Evolutionary conservation across 257 asterid species (phyloP).

Genomic region (Nicotiana paniculata): DNA sequence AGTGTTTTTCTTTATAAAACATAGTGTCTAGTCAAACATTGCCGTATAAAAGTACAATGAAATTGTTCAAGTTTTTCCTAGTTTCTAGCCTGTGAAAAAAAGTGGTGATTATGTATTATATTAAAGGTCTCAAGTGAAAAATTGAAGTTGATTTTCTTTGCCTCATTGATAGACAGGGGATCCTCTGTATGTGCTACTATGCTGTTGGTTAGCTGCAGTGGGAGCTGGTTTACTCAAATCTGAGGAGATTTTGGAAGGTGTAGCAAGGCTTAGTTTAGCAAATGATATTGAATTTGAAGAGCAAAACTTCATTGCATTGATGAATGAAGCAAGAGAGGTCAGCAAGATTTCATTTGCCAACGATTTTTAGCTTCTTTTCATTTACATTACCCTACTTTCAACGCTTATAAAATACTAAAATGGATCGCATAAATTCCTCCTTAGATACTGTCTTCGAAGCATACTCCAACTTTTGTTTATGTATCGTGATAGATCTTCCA

Average conservation of each 20-base stretch:
- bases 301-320: constrained; percentile 67
- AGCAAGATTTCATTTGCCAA: constrained; percentile 2
- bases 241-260: constrained; percentile 94
- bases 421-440: not conserved
- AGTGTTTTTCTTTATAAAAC: not conserved
- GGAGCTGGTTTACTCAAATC: constrained; percentile 94
- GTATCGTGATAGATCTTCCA: not conserved
- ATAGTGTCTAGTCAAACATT: not conserved
- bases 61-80: not conserved
- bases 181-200: constrained; percentile 70
- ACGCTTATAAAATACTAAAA: not conserved
- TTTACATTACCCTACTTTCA: not conserved
- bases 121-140: not conserved
- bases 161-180: constrained; percentile 60
- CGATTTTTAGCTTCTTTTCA: not conserved
- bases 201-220: constrained; percentile 93
- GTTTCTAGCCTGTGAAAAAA: not conserved
- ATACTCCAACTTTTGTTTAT: not conserved
- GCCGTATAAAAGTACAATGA: not conserved
- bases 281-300: constrained; percentile 92
- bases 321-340: constrained; percentile 90
- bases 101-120: not conserved
- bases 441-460: not conserved
- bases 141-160: not conserved
- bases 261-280: constrained; percentile 81